Conservation (phyloP, 441 rosid genomes). For the Dalechampia spathulata region DNA sequence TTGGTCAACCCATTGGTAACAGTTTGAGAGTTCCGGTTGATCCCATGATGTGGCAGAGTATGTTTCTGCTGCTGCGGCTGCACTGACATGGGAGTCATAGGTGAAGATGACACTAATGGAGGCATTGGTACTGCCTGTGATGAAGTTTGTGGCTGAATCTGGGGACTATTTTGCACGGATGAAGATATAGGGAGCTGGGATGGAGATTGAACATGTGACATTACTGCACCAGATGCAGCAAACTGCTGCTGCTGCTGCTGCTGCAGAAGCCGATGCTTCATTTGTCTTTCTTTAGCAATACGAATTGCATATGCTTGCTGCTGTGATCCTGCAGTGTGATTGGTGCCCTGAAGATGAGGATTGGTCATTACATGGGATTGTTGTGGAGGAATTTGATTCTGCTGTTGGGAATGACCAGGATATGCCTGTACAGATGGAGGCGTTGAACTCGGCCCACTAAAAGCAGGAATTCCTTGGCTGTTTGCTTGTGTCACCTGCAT, state of each 20-base stretch:
- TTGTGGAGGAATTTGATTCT: conserved; percentile 64
- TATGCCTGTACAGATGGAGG: conserved; percentile 67
- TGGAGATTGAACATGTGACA: conserved; percentile 60
- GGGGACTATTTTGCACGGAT: conserved; percentile 62
- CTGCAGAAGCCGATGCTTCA: conserved; percentile 71
- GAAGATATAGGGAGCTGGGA: conserved; percentile 65
- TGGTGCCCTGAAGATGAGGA: conserved; percentile 63
- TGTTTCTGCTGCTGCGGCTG: conserved; percentile 68
- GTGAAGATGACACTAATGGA: conserved; percentile 48
- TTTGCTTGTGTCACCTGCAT: conserved; percentile 75
- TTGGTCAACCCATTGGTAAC: conserved; percentile 51
- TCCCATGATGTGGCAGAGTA: conserved; percentile 56
- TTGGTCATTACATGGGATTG: conserved; percentile 53
- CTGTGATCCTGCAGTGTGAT: conserved; percentile 55
- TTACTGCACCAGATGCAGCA: conserved; percentile 48
- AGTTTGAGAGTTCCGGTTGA: conserved; percentile 52
- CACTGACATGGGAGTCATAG: conserved; percentile 46
- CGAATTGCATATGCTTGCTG: conserved; percentile 72
- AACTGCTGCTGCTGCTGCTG: conserved; percentile 64
- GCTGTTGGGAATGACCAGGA: conserved; percentile 71
- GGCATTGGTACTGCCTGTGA: conserved; percentile 51
- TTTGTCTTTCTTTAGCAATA: conserved; percentile 46
- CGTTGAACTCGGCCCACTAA: conserved; percentile 57
- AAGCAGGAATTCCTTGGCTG: conserved; percentile 60
- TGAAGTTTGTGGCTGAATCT: conserved; percentile 56